A percentile compares a stretch with the other conserved stretches of the same genome.
Evolutionary conservation across 169 alveolate genomes (phyloP).

Genomic region (Perkinsus marinus): DNA sequence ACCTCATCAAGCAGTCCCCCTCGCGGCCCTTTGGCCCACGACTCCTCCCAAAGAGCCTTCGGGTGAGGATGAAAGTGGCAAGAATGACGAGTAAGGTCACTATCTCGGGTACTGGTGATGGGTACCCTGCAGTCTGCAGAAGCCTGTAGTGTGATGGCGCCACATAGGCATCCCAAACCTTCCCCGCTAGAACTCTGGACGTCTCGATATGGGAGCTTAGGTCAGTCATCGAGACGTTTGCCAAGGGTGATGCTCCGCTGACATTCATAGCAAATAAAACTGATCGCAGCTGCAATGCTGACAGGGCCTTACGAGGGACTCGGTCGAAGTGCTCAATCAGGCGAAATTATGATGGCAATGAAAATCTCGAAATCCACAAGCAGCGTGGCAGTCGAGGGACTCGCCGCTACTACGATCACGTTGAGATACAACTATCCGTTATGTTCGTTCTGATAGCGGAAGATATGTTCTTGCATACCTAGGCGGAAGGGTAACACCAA

Average conservation of each 20-base stretch:
- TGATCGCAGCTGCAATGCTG: no score
- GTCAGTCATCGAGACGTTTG: background rate
- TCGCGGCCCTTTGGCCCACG: background rate
- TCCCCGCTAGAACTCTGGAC: background rate
- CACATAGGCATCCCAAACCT: background rate
- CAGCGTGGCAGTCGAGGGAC: no score
- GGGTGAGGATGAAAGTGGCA: background rate
- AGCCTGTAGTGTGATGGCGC: background rate
- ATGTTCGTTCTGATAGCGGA: no score
- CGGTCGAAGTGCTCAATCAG: no score
- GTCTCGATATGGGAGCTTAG: background rate
- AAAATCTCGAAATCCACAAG: no score
- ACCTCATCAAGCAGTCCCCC: background rate
- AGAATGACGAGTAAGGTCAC: background rate
- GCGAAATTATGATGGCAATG: no score
- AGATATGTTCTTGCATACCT: no score
- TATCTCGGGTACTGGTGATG: background rate
- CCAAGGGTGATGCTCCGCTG: background rate
- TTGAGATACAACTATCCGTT: no score
- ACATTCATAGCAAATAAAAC: background rate
- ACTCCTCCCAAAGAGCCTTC: background rate
- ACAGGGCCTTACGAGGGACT: no score
- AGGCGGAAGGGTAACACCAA: no score
- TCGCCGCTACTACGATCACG: no score
- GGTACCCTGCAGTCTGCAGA: background rate